Conservation (phyloP, 345 rosid species). For the Rhodomyrtus tomentosa region DNA sequence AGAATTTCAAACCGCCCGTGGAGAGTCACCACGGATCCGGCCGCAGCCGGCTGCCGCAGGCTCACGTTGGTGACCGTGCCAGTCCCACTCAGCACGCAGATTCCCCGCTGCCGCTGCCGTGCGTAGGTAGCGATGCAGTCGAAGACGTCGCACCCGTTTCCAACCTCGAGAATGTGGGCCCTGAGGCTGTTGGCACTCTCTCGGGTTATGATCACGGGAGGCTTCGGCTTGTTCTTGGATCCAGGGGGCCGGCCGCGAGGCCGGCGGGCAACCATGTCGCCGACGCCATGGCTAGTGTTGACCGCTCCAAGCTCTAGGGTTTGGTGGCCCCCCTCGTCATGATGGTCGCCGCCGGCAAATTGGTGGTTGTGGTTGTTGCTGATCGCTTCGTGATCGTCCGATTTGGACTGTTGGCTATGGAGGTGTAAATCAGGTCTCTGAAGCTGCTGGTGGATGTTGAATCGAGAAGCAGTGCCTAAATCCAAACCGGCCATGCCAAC, state of each 20-base stretch:
- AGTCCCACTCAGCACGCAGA: slow-evolving; percentile 76
- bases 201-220: slow-evolving; percentile 81
- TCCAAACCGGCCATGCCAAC: slow-evolving; percentile 54
- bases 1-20: slow-evolving; percentile 93
- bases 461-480: slow-evolving; percentile 53
- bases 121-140: slow-evolving; percentile 84
- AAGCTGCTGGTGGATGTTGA: slow-evolving; percentile 40
- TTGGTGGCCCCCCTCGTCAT: slow-evolving; percentile 21
- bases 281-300: slow-evolving; percentile 5
- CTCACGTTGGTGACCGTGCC: slow-evolving; percentile 95
- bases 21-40: slow-evolving; percentile 64
- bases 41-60: slow-evolving; percentile 79
- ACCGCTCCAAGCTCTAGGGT: slow-evolving; percentile 34
- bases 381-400: slow-evolving; percentile 15
- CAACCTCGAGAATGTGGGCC: slow-evolving; percentile 97
- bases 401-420: slow-evolving; percentile 22
- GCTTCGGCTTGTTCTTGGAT: slow-evolving; percentile 86
- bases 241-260: slow-evolving; percentile 95
- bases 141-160: slow-evolving; percentile 84
- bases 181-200: slow-evolving; percentile 96
- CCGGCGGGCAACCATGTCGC: slow-evolving; percentile 42
- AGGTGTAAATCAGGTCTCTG: slow-evolving; percentile 34
- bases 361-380: not conserved
- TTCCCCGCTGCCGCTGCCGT: slow-evolving; percentile 80
- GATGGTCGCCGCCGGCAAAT: slow-evolving; percentile 11